A percentile compares a stretch with the other conserved stretches of the same genome.
These are phyloP conservation scores for Athelia psychrophila DNA, from an alignment of 1,284 basidiomycete genomes.

Conservation along the genomic window DNA sequence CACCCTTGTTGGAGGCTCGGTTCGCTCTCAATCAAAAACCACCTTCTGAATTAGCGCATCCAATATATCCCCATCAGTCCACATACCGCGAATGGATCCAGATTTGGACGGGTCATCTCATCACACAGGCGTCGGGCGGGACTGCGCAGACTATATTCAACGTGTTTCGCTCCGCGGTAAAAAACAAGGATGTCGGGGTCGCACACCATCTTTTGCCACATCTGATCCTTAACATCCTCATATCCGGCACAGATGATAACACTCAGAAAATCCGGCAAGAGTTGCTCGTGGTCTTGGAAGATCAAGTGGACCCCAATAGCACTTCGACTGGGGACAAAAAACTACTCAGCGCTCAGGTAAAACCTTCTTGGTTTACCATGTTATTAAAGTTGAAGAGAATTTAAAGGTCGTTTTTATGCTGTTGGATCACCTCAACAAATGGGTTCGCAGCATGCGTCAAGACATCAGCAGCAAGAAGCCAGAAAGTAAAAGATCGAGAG, in stretches of 20 bases:
- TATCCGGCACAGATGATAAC: slow-evolving; percentile 70
- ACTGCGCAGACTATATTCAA: slow-evolving; percentile 73
- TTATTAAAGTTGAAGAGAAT: neutral
- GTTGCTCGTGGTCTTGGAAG: slow-evolving; percentile 80
- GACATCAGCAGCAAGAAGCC: slow-evolving; percentile 48
- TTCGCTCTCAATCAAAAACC: slow-evolving; percentile 50
- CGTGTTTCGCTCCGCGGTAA: slow-evolving; percentile 77
- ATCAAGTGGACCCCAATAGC: slow-evolving; percentile 74
- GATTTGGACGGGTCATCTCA: slow-evolving; percentile 85
- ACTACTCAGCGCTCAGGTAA: slow-evolving; percentile 86
- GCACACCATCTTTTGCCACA: slow-evolving; percentile 92
- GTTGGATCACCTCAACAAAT: slow-evolving; percentile 93
- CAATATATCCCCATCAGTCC: slow-evolving; percentile 74
- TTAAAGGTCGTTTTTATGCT: slow-evolving; percentile 87
- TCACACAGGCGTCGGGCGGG: slow-evolving; percentile 58
- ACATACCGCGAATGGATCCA: slow-evolving; percentile 98
- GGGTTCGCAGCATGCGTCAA: slow-evolving; percentile 73
- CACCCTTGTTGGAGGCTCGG: slow-evolving; percentile 81
- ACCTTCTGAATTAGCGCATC: slow-evolving; percentile 44
- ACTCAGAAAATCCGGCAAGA: slow-evolving; percentile 72
- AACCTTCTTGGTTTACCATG: slow-evolving; percentile 7
- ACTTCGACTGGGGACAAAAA: slow-evolving; percentile 72
- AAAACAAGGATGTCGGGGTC: slow-evolving; percentile 88
- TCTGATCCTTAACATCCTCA: slow-evolving; percentile 83
- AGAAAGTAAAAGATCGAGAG: slow-evolving; percentile 47